phyloP scores from a whole-genome alignment of 345 rosid genomes.

The Eucalyptus regnans region DNA sequence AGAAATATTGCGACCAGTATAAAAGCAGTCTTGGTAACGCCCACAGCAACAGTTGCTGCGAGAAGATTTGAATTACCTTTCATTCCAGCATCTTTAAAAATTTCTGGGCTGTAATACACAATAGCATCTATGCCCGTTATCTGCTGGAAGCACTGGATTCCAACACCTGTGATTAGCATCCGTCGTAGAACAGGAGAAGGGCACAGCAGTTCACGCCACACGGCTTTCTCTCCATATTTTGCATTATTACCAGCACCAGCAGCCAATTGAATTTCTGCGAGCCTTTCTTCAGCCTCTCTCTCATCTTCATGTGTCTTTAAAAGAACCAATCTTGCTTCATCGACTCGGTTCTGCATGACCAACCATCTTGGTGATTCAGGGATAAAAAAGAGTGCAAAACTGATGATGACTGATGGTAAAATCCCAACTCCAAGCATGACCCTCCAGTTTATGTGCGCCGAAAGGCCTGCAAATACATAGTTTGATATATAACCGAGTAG shows the following conservation, averaged over 20 bases:
- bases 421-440: conserved; percentile 87
- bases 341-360: conserved; percentile 68
- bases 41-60: conserved; percentile 66
- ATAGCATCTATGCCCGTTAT: conserved; percentile 69
- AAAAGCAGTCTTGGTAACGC: conserved; percentile 49
- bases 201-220: conserved; percentile 63
- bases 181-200: conserved; percentile 58
- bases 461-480: conserved; percentile 62
- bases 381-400: conserved; percentile 61
- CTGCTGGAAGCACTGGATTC: conserved; percentile 88
- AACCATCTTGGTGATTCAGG: conserved; percentile 95
- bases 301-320: conserved; percentile 53
- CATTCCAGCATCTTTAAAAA: conserved; percentile 53
- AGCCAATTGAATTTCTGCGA: conserved; percentile 56
- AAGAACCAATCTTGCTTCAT: conserved; percentile 60
- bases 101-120: conserved; percentile 75
- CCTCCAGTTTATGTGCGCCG: conserved; percentile 70
- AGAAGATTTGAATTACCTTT: conserved; percentile 42
- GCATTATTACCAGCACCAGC: conserved; percentile 25
- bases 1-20: conserved; percentile 56
- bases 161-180: conserved; percentile 69
- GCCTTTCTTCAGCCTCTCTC: conserved; percentile 59
- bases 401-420: conserved; percentile 63
- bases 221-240: conserved; percentile 35
- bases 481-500: conserved; percentile 86